Evolutionary conservation across 129 eudicot species (phyloP), one percentile per base, ranked within the genome.

Genomic region (Ambrosia trifida): DNA sequence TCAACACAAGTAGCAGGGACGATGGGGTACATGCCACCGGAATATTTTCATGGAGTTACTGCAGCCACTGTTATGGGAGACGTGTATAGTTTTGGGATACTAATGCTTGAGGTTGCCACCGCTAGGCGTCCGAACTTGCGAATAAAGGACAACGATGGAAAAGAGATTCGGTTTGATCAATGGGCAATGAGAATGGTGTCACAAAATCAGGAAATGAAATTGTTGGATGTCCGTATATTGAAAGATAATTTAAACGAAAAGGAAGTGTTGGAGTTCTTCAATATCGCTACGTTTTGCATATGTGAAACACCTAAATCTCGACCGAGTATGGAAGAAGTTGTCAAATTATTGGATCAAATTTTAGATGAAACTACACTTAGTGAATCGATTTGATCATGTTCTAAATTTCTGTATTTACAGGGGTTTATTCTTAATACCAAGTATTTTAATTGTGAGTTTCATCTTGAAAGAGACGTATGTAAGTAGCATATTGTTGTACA

Each of bases 11-110:
- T 80, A 24, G 98, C 98, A 0, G 98, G 98, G 52, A 93, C 98
- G 2, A 87, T 89, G 98, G 98, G 98, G 35, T 93, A 93, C 56
- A 85, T 93, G 91, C 96, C 98, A 7, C 98, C 98, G 0, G 98
- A 93, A 85, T 89, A 89, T 56, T 62, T 83, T 2, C 11, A 60
- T 0, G 98, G 98, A 0, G 79, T 85, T 0, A 61, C 84, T 0
- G 32, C 64, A 52, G 98, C 96, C 0, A 87, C 86, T 0, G 75
- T 80, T 14, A 35, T 62, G 77, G 98, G 89, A 4, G 98, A 93
- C 45, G 95, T 89, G 0, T 93, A 93, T 45, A 93, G 98, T 64
- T 93, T 93, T 68, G 98, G 98, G 38, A 78, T 83, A 5, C 38
- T 93, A 5, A 83, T 87, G 91, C 40, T 93, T 56, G 98, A 93